Evolutionary conservation across 2,329 filamentous ascomycete genomes (phyloP).

Genomic region (Tothia fuscella): DNA sequence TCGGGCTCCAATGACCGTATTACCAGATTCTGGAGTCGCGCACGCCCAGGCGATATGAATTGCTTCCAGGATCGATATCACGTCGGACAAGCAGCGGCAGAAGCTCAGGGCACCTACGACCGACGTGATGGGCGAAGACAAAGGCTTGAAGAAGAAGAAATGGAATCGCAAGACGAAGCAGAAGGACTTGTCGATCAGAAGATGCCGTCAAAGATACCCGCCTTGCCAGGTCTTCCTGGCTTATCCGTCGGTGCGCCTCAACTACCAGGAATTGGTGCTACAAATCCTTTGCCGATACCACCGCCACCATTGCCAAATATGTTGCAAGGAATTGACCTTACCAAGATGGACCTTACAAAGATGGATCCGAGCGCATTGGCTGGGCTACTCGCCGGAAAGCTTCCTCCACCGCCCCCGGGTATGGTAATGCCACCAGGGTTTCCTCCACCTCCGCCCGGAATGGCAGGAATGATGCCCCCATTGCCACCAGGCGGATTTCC

Average conservation of each 20-base stretch:
- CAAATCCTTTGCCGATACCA: background rate
- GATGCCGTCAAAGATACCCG: constrained; percentile 48
- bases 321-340: constrained; percentile 19
- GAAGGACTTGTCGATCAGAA: constrained; percentile 89
- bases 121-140: constrained; percentile 65
- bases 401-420: constrained; percentile 11
- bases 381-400: constrained; percentile 18
- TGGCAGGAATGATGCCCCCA: constrained; percentile 12
- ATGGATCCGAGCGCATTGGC: constrained; percentile 23
- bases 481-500: constrained; percentile 16
- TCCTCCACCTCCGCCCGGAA: constrained; percentile 9
- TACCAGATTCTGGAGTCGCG: constrained; percentile 91
- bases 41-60: constrained; percentile 75
- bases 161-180: constrained; percentile 84
- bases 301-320: constrained; percentile 34
- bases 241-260: constrained; percentile 25
- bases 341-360: constrained; percentile 11
- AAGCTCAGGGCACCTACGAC: constrained; percentile 91
- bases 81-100: constrained; percentile 84
- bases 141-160: constrained; percentile 83
- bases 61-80: constrained; percentile 87
- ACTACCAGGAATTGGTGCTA: background rate
- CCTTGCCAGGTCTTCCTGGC: constrained; percentile 47
- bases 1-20: constrained; percentile 95
- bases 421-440: background rate